Base-by-base conservation (phyloP, 306 rosid species). In the Canavalia gladiata region DNA sequence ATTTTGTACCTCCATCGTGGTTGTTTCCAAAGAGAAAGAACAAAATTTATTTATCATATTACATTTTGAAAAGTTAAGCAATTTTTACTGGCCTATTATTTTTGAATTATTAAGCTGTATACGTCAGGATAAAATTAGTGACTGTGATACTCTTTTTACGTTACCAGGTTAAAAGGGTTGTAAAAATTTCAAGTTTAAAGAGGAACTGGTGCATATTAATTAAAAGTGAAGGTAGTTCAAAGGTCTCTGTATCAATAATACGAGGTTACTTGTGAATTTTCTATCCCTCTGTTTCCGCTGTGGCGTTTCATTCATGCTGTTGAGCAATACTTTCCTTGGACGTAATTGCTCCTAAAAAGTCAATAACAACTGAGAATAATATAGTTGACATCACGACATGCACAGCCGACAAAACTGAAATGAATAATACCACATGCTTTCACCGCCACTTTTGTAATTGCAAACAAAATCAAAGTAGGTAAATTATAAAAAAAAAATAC, bases 401-500 rank as follows among this genome's bases (percentile, higher is more conserved):
- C 83, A 54, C 64, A 73, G 83, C 82, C 78, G 77, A 77, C 84
- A 84, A 77, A 60, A 12, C 8, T 46, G 72, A 47, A 67, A 51
- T 35, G 46, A 37, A 55, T 12, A 74, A 18, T 35, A 35, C 0
- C 47, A 5, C 39, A 67, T 50, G 72, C 25, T 35, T 41, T 74
- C 10, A 29, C 25, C 4, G 49, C 1, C 81, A 65, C 25, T 46
- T 74, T 46, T 43, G 3, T 68, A 6, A 47, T 41, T 29, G 6
- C 18, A 6, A 57, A 49, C n/a, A 68, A 1, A 29, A n/a, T 33
- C 47, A 28, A 75, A 41, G 5, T 68, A 31, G 9, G 43, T 28
- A 72, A 28, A 51, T 11, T 18, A 13, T 51, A 39, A 29, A 8
- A 25, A 43, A 43, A 28, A 45, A 45, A 8, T 29, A 29, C 0